Percentiles rank a stretch among this genome's conserved stretches.
Conservation (phyloP, 306 rosid genomes). For the Trifolium pratense region DNA sequence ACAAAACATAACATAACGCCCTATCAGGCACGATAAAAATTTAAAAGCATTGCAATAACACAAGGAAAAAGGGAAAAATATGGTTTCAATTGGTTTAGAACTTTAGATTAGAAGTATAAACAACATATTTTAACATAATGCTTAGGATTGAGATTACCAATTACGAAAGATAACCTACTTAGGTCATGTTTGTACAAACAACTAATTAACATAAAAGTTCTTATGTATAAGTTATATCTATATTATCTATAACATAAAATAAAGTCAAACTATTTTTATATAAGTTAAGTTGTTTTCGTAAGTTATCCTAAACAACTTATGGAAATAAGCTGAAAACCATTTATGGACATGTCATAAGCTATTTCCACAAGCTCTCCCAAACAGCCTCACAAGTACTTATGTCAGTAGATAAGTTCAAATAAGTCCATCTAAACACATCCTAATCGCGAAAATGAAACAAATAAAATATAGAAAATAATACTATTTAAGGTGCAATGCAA, state of each 20-base stretch:
- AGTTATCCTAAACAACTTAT: neutral
- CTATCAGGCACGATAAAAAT: conserved; percentile 56
- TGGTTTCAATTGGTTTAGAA: neutral
- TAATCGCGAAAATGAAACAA: neutral
- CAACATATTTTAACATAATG: neutral
- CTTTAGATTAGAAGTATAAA: neutral
- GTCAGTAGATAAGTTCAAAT: neutral
- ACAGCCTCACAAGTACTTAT: neutral
- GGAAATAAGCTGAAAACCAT: neutral
- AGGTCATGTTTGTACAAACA: neutral
- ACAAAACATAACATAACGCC: conserved; percentile 55
- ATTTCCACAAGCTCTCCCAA: neutral
- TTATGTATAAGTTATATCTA: neutral
- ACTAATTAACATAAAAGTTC: neutral
- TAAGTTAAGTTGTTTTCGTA: neutral
- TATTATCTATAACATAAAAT: neutral
- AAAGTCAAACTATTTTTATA: neutral
- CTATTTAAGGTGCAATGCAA: neutral
- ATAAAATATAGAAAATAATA: neutral
- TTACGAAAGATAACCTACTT: neutral
- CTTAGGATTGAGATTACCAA: neutral
- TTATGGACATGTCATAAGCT: neutral
- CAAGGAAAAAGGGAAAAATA: neutral
- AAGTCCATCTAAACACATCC: neutral
- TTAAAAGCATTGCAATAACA: conserved; percentile 20